Base-by-base conservation (phyloP, 1,139 yeast species). In the Blastobotrys illinoisensis region DNA sequence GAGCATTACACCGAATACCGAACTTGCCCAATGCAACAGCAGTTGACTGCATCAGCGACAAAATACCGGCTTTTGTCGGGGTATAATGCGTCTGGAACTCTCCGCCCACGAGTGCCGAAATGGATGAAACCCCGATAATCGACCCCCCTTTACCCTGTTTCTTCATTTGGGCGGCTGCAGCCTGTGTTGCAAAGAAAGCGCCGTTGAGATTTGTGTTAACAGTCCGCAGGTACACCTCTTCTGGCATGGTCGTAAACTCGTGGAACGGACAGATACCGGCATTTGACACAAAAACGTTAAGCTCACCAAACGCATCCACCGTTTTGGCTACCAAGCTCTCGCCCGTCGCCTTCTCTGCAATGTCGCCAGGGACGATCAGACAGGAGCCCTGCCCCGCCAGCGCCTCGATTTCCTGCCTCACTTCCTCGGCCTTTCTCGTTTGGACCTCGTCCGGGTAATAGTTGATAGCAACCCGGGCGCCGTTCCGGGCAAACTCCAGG, bases 141-240 rank as follows among this genome's bases (percentile, higher is more conserved):
- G 76, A 73, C 3, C 81, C 81, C 11, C 79, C 79, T 47, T 67
- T 71, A 1, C 79, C 78, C 56, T 76, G 79, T n/a, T 57, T 58
- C 56, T 70, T 71, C 78, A 77, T 72, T 58, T 74, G 78, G 45
- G 63, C 66, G 3, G 78, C 79, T 7, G 77, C 79, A 0, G 79
- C 79, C 57, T 77, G 80, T 1, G 76, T 73, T 5, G 77, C 69
- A 53, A 68, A 75, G 56, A 72, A 77, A 14, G 76, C 72, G 11
- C 81, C 81, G 54, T 74, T 71, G 54, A 77, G 64, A 61, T 77
- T 77, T 57, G 75, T 69, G 71, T 69, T 54, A 71, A 71, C 54
- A 68, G 67, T 46, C 73, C 77, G 50, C 71, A 75, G 24, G 66
- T 62, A 62, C 44, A 68, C 66, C 36, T 70, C 76, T 28, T 73